Base-by-base conservation (phyloP, 2,329 filamentous ascomycete genomes). In the Blumeriella jaapii region DNA sequence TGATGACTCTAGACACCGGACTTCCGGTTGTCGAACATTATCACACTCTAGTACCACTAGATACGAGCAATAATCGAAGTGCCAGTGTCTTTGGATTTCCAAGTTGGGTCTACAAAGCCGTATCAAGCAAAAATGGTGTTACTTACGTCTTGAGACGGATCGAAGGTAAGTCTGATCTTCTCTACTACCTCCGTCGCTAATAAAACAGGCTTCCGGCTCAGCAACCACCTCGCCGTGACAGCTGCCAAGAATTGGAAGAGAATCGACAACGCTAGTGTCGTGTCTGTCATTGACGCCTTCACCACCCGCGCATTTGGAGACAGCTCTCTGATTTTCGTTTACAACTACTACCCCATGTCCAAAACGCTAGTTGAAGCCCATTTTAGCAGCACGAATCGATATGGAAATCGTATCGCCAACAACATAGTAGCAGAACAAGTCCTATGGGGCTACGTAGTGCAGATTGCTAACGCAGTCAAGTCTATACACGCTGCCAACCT, bases 21-120 rank as follows among this genome's bases (percentile, higher is more conserved):
- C 65, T 93, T 6, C 84, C 85, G 5, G 69, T 75, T 40, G 71
- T 96, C 35, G 85, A 93, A 52, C 79, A 86, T 50, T 96, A 91
- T 55, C 87, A 96, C 58, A 93, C 86, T 3, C 68, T 98, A 8
- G 86, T 95, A 6, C 84, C 89, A 3, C 64, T 98, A 27, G 87
- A 96, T 57, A 82, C 78, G 6, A 80, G 71, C 31, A 76, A 84
- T 41, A 74, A 86, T 46, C 87, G 85, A 56, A 85, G 79, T 47
- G 72, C 78, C 3, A 70, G 74, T 9, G 74, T 82, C 11, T 95
- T 95, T 59, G 85, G 86, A 17, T 93, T 85, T 52, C 75, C 80
- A 5, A 94, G 81, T 50, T 96, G 87, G 85, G 74, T 94, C 1
- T 98, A 95, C 64, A 96, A 96, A 62, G 89, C 87, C 6, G 78